phyloP scores from a whole-genome alignment of 2,329 filamentous ascomycete species.

The Nemania serpens region DNA sequence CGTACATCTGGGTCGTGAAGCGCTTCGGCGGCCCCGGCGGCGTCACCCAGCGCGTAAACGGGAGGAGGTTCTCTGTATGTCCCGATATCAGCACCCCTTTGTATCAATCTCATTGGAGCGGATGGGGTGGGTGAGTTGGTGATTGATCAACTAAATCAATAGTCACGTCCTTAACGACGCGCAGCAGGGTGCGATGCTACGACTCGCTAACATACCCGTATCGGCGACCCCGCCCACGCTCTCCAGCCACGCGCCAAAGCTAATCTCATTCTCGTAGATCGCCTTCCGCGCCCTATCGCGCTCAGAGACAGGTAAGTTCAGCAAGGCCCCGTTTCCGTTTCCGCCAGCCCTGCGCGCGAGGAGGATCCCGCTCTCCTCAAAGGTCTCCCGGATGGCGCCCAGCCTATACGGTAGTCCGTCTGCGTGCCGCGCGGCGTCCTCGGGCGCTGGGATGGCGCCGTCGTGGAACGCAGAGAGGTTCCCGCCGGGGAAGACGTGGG shows the following conservation, averaged over 20 bases:
- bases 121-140: no score
- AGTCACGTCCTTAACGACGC: no score
- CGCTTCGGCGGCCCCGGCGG: conserved; percentile 72
- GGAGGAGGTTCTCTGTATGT: conserved; percentile 64
- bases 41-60: conserved; percentile 93
- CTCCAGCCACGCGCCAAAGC: conserved; percentile 69
- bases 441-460: conserved; percentile 55
- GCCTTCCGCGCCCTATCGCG: conserved; percentile 68
- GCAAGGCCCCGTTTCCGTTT: conserved; percentile 52
- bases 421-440: conserved; percentile 62
- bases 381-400: conserved; percentile 86
- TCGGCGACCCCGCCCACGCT: conserved; percentile 66
- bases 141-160: no score
- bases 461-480: conserved; percentile 81
- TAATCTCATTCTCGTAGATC: conserved; percentile 69
- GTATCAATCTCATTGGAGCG: no score
- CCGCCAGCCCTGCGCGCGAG: conserved; percentile 37
- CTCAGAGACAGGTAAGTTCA: conserved; percentile 64
- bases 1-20: conserved; percentile 96
- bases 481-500: conserved; percentile 94
- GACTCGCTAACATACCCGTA: conserved; percentile 53
- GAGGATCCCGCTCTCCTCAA: conserved; percentile 83
- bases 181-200: no score
- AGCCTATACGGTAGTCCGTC: conserved; percentile 78
- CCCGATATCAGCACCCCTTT: neutral